These are phyloP conservation scores for Solanum hybrid DNA, from an alignment of 305 asterid species.

Conservation along the genomic window DNA sequence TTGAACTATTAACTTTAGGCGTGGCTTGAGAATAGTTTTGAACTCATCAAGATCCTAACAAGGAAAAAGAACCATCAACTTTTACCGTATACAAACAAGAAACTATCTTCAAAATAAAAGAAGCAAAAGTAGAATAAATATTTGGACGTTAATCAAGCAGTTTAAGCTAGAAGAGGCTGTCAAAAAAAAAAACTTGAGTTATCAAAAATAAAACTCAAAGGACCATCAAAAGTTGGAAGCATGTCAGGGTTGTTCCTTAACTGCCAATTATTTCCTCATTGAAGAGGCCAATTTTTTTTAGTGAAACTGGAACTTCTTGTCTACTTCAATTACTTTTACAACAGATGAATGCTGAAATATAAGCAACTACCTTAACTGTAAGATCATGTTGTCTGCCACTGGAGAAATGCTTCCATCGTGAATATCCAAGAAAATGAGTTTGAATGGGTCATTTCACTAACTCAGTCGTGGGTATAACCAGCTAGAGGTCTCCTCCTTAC, in stretches of 20 bases:
- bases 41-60: slow-evolving; percentile 95
- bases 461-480: not conserved
- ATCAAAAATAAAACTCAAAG: not conserved
- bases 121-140: not conserved
- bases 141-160: not conserved
- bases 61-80: slow-evolving; percentile 5
- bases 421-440: not conserved
- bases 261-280: not conserved
- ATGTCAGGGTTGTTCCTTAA: not conserved
- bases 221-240: not conserved
- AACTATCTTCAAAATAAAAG: not conserved
- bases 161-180: not conserved
- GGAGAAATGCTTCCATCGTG: not conserved
- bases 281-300: not conserved
- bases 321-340: not conserved
- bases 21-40: slow-evolving; percentile 94
- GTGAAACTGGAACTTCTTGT: not conserved
- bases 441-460: not conserved
- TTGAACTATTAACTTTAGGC: slow-evolving; percentile 92
- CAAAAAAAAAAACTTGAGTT: not conserved
- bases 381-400: not conserved
- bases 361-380: not conserved
- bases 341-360: not conserved
- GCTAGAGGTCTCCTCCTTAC: not conserved
- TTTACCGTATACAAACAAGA: not conserved